Evolutionary conservation across 306 rosid species (phyloP).

Genomic region (Malus sieversii): DNA sequence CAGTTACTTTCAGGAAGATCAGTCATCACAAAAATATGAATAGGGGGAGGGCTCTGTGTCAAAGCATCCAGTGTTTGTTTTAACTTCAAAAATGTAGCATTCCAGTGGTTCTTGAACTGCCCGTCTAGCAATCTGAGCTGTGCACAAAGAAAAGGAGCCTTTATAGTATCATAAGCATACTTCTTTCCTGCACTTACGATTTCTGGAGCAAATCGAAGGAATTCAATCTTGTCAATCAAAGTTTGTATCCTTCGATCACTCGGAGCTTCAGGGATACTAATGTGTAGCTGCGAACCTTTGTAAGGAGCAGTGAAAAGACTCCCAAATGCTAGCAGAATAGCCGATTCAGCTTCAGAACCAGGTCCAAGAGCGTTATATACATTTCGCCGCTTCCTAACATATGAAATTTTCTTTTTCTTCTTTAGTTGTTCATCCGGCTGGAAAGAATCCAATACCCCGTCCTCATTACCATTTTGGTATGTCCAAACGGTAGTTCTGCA

Average conservation of each 20-base stretch:
- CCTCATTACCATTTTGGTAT: slow-evolving; percentile 44
- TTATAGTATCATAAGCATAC: slow-evolving; percentile 40
- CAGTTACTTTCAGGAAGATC: slow-evolving; percentile 78
- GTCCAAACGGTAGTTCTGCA: slow-evolving; percentile 91
- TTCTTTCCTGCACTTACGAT: slow-evolving; percentile 48
- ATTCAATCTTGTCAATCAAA: slow-evolving; percentile 44
- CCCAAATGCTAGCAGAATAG: slow-evolving; percentile 77
- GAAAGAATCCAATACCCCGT: slow-evolving; percentile 65
- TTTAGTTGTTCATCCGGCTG: slow-evolving; percentile 70
- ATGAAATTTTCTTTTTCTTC: slow-evolving; percentile 66
- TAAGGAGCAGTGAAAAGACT: slow-evolving; percentile 81
- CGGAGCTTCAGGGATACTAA: slow-evolving; percentile 54
- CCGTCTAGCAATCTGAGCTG: slow-evolving; percentile 87
- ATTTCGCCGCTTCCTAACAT: slow-evolving; percentile 53
- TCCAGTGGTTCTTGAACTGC: slow-evolving; percentile 82
- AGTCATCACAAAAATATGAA: slow-evolving; percentile 73
- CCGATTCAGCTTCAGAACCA: slow-evolving; percentile 54
- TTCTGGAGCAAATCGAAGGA: slow-evolving; percentile 68
- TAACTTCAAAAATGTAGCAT: slow-evolving; percentile 56
- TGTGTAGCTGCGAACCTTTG: slow-evolving; percentile 58
- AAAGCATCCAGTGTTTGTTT: slow-evolving; percentile 50
- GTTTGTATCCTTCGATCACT: slow-evolving; percentile 44
- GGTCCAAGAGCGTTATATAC: slow-evolving; percentile 64
- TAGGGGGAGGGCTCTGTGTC: slow-evolving; percentile 35
- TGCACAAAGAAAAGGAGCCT: slow-evolving; percentile 70